Evolutionary conservation across 768 basidiomycete species (phyloP).

Genomic region (Amanita muscaria): DNA sequence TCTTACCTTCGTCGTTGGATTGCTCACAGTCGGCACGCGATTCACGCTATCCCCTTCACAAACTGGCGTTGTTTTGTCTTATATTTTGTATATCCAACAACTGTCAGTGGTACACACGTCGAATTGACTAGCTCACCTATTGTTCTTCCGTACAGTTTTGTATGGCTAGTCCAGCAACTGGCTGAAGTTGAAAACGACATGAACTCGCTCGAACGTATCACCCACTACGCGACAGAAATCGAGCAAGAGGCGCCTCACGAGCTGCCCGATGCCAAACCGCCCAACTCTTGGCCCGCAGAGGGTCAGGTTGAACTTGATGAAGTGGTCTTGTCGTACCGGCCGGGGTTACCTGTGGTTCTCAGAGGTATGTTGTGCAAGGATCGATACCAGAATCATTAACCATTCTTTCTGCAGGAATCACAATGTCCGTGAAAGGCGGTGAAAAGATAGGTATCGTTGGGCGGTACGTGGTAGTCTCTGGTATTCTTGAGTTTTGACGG

Average conservation of each 20-base stretch:
- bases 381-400: too few species aligned
- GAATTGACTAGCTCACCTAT: slow-evolving; percentile 6
- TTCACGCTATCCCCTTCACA: slow-evolving; percentile 72
- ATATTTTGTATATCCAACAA: slow-evolving; percentile 74
- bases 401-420: too few species aligned
- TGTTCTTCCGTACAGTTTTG: slow-evolving; percentile 40
- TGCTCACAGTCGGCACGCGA: slow-evolving; percentile 69
- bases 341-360: slow-evolving; percentile 83
- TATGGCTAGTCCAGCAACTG: slow-evolving; percentile 65
- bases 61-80: slow-evolving; percentile 70
- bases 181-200: slow-evolving; percentile 91
- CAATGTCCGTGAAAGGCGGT: slow-evolving; percentile 57
- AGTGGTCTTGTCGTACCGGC: slow-evolving; percentile 75
- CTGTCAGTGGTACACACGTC: slow-evolving; percentile 22
- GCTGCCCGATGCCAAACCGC: slow-evolving; percentile 48
- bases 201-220: slow-evolving; percentile 82
- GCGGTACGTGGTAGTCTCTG: slow-evolving; percentile 22
- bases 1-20: slow-evolving; percentile 68
- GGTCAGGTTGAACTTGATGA: slow-evolving; percentile 71
- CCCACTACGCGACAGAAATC: slow-evolving; percentile 71
- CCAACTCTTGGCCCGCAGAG: slow-evolving; percentile 61
- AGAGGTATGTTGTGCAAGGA: slow-evolving; percentile 30
- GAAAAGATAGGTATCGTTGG: slow-evolving; percentile 97
- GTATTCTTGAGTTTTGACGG: slow-evolving; percentile 1
- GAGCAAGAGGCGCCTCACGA: slow-evolving; percentile 78